Evolutionary conservation across 495 filamentous ascomycete genomes (phyloP).

Genomic region (Hypoxylon fragiforme): DNA sequence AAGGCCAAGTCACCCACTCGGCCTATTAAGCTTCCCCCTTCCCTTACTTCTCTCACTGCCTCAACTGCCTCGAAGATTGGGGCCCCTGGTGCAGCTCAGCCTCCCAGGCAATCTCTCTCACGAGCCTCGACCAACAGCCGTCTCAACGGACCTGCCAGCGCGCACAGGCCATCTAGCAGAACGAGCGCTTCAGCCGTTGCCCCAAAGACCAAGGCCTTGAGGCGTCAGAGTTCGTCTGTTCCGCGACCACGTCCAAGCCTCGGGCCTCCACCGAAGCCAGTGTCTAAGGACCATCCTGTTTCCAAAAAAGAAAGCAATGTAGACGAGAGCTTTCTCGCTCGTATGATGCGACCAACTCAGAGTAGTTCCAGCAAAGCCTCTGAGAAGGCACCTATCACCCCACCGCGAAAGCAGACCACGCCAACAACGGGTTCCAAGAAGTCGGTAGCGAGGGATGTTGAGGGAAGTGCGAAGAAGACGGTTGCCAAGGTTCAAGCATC

Average conservation of each 20-base stretch:
- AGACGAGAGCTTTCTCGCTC: constrained; percentile 78
- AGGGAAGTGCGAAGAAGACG: constrained; percentile 35
- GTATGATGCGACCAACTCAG: constrained; percentile 92
- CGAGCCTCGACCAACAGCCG: constrained; percentile 41
- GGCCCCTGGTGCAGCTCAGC: constrained; percentile 34
- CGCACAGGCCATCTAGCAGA: constrained; percentile 52
- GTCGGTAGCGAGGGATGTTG: constrained; percentile 23
- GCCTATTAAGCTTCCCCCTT: constrained; percentile 61
- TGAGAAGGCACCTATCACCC: constrained; percentile 61
- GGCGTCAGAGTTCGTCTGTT: constrained; percentile 47
- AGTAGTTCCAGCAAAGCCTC: constrained; percentile 75
- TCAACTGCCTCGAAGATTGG: constrained; percentile 61
- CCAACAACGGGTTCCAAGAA: constrained; percentile 26
- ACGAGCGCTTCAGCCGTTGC: constrained; percentile 42
- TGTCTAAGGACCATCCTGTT: constrained; percentile 45
- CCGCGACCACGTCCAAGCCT: constrained; percentile 52
- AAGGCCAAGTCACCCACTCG: constrained; percentile 67
- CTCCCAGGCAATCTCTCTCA: constrained; percentile 42
- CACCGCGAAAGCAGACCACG: constrained; percentile 42
- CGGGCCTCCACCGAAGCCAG: constrained; percentile 52
- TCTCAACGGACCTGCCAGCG: constrained; percentile 13
- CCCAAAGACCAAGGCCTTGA: constrained; percentile 36
- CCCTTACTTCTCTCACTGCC: constrained; percentile 65
- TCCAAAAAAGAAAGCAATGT: constrained; percentile 52
- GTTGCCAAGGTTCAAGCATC: constrained; percentile 32